Evolutionary conservation across 495 filamentous ascomycete genomes (phyloP).

Genomic region (Haplographium delicatum): DNA sequence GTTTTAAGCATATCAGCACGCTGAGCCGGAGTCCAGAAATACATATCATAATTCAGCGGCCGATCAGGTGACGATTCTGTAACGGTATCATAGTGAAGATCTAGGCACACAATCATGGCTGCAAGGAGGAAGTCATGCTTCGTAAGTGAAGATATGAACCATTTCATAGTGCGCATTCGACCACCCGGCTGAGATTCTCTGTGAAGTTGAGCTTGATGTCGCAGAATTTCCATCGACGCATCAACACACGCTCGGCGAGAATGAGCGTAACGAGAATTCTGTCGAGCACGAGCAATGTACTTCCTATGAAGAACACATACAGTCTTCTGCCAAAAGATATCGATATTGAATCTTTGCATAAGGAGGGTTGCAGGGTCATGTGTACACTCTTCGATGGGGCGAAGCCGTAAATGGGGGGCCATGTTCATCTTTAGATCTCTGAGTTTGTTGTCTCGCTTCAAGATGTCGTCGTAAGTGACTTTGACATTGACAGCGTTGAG

Average conservation of each 20-base stretch:
- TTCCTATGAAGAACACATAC: slow-evolving; percentile 80
- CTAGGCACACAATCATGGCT: slow-evolving; percentile 82
- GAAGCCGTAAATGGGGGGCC: slow-evolving; percentile 64
- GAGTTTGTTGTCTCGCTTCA: slow-evolving; percentile 68
- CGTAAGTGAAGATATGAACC: slow-evolving; percentile 69
- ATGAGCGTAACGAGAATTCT: slow-evolving; percentile 70
- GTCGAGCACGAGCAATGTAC: slow-evolving; percentile 64
- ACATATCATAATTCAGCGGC: slow-evolving; percentile 43
- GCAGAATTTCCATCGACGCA: slow-evolving; percentile 69
- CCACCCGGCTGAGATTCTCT: slow-evolving; percentile 69
- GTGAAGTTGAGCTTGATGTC: slow-evolving; percentile 70
- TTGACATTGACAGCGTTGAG: slow-evolving; percentile 41
- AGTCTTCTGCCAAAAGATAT: slow-evolving; percentile 77
- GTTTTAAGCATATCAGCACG: slow-evolving; percentile 68
- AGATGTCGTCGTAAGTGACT: slow-evolving; percentile 71
- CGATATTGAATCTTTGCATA: slow-evolving; percentile 74
- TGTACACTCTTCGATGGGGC: slow-evolving; percentile 63
- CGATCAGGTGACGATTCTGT: slow-evolving; percentile 15
- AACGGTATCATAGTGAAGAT: slow-evolving; percentile 51
- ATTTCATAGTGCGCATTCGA: slow-evolving; percentile 63
- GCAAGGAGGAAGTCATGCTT: slow-evolving; percentile 80
- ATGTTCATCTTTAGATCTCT: slow-evolving; percentile 61
- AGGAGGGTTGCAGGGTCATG: slow-evolving; percentile 72
- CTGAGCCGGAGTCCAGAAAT: slow-evolving; percentile 66
- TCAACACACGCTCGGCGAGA: slow-evolving; percentile 79